phyloP scores from a whole-genome alignment of 768 basidiomycete genomes.

The Amanita muscaria region DNA sequence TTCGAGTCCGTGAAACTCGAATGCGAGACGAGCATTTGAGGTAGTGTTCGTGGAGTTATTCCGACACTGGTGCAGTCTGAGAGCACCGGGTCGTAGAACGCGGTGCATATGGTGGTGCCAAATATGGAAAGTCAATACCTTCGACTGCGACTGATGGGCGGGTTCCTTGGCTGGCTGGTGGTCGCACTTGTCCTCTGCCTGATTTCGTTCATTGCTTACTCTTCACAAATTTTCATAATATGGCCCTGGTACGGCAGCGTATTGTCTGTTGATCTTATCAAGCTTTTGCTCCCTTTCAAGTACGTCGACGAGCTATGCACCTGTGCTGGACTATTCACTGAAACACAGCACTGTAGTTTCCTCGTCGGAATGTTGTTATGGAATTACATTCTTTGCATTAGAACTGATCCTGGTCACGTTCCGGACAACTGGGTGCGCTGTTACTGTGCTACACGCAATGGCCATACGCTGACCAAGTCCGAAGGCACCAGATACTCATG shows the following conservation, averaged over 20 bases:
- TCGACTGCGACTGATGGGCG: conserved; percentile 22
- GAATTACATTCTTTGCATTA: conserved; percentile 83
- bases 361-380: conserved; percentile 72
- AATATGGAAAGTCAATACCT: background rate
- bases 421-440: conserved; percentile 67
- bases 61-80: conserved; percentile 1
- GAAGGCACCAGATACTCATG: conserved; percentile 67
- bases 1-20: conserved; percentile 18
- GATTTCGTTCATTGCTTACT: conserved; percentile 83
- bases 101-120: conserved; percentile 2
- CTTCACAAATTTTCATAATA: conserved; percentile 83
- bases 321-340: background rate
- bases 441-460: background rate
- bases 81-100: background rate
- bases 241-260: conserved; percentile 86
- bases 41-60: conserved; percentile 1
- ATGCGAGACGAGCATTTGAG: conserved; percentile 14
- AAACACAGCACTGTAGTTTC: conserved; percentile 35
- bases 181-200: conserved; percentile 63
- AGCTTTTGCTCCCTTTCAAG: conserved; percentile 88
- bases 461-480: background rate
- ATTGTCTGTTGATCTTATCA: conserved; percentile 64
- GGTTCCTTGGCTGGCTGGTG: conserved; percentile 48
- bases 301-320: conserved; percentile 28
- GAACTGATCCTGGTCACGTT: conserved; percentile 78